Conservation (phyloP, 106 monocot species). For the Dendrobium catenatum region DNA sequence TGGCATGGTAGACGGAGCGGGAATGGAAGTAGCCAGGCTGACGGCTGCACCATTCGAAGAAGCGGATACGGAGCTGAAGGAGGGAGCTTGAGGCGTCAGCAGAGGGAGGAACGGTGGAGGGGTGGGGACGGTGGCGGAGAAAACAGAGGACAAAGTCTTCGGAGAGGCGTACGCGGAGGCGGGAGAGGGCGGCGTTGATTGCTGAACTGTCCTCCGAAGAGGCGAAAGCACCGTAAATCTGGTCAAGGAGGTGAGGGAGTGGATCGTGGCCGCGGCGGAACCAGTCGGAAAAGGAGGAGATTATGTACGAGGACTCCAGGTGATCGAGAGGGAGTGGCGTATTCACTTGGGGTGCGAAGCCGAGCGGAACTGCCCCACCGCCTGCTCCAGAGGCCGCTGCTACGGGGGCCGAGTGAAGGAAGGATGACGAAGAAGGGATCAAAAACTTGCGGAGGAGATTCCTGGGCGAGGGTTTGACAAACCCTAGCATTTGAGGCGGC, state of each 20-base stretch:
- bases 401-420: conserved; percentile 5
- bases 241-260: conserved; percentile 20
- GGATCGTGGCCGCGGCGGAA: conserved; percentile 24
- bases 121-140: conserved; percentile 38
- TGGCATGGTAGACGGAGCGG: conserved; percentile 51
- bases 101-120: background rate
- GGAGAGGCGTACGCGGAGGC: conserved; percentile 28
- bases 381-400: conserved; percentile 5
- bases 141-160: conserved; percentile 32
- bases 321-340: background rate
- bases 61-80: conserved; percentile 60
- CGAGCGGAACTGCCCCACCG: background rate
- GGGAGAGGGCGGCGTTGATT: conserved; percentile 35
- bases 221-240: conserved; percentile 42
- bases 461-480: conserved; percentile 8
- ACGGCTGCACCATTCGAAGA: conserved; percentile 86
- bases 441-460: background rate
- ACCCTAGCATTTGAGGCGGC: conserved; percentile 6
- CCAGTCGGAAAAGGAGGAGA: conserved; percentile 23
- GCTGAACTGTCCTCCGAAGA: conserved; percentile 20
- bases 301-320: background rate
- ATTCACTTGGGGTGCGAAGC: conserved; percentile 4
- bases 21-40: conserved; percentile 54
- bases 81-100: conserved; percentile 14
- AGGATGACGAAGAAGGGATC: background rate